These are phyloP conservation scores for Fusarium ramigenum DNA, from an alignment of 2,329 filamentous ascomycete species.

Conservation along the genomic window DNA sequence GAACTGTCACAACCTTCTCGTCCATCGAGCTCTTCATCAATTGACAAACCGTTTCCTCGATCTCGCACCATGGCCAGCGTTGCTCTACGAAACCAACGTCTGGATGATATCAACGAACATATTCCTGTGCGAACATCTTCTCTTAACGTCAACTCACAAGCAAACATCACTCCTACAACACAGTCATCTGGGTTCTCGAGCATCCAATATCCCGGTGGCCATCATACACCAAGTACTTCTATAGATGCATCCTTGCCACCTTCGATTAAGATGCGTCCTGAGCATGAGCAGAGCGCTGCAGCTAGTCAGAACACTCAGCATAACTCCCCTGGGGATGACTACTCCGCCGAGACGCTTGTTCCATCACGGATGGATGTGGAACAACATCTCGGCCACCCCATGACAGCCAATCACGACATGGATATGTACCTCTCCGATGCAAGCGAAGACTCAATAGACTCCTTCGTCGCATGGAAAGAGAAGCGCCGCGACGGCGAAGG, in stretches of 20 bases:
- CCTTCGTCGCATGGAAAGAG: constrained; percentile 35
- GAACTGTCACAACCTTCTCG: constrained; percentile 33
- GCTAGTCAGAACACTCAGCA: constrained; percentile 6
- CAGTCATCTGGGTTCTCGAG: constrained; percentile 50
- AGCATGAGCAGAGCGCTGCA: constrained; percentile 13
- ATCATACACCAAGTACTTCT: constrained; percentile 58
- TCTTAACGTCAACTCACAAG: constrained; percentile 50
- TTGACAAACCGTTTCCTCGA: constrained; percentile 29
- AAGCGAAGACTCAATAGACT: constrained; percentile 45
- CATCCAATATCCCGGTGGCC: constrained; percentile 52
- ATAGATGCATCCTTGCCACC: constrained; percentile 47
- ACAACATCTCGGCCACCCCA: constrained; percentile 7
- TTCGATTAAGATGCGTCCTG: constrained; percentile 39
- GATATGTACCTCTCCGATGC: constrained; percentile 34
- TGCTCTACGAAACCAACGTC: constrained; percentile 25
- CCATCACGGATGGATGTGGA: constrained; percentile 14
- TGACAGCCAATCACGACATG: not conserved
- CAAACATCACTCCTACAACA: constrained; percentile 48
- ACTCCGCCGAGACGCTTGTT: constrained; percentile 25
- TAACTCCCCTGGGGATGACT: constrained; percentile 29
- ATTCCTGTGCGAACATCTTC: constrained; percentile 49
- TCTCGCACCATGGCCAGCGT: constrained; percentile 37
- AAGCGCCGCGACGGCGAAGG: constrained; percentile 33
- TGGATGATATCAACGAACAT: constrained; percentile 50
- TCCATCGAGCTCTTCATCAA: constrained; percentile 39